Conservation (phyloP, 2,329 filamentous ascomycete species). For the Rosellinia necatrix region DNA sequence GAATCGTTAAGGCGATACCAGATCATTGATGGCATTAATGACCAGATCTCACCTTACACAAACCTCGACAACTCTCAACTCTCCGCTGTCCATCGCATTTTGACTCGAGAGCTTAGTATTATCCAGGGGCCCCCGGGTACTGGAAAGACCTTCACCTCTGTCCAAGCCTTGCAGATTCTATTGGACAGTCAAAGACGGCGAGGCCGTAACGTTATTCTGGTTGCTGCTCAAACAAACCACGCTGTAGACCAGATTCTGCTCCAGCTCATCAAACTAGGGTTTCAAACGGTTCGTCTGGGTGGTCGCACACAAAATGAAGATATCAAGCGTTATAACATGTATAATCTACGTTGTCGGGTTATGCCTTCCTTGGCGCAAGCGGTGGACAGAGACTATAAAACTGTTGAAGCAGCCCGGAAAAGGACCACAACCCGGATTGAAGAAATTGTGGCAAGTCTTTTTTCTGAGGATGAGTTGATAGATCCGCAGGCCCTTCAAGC, state of each 20-base stretch:
- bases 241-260: constrained; percentile 81
- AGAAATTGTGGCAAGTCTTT: constrained; percentile 47
- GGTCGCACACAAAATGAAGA: constrained; percentile 68
- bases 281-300: constrained; percentile 65
- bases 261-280: constrained; percentile 58
- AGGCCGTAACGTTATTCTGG: constrained; percentile 70
- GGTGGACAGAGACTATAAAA: constrained; percentile 33
- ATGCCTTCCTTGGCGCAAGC: constrained; percentile 16
- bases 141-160: constrained; percentile 81
- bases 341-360: constrained; percentile 55
- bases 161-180: constrained; percentile 70
- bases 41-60: constrained; percentile 36
- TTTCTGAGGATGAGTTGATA: constrained; percentile 52
- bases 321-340: constrained; percentile 70
- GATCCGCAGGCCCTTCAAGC: constrained; percentile 58
- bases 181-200: constrained; percentile 58
- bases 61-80: constrained; percentile 73
- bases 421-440: constrained; percentile 45
- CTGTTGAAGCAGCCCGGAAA: constrained; percentile 37
- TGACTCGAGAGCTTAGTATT: constrained; percentile 73
- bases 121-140: constrained; percentile 81
- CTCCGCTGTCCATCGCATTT: constrained; percentile 68
- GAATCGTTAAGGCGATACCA: constrained; percentile 28
- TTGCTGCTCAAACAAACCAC: constrained; percentile 89
- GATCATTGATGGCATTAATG: constrained; percentile 34